These are phyloP conservation scores for Sarcomyxa edulis DNA, from an alignment of 768 basidiomycete species.

Conservation along the genomic window DNA sequence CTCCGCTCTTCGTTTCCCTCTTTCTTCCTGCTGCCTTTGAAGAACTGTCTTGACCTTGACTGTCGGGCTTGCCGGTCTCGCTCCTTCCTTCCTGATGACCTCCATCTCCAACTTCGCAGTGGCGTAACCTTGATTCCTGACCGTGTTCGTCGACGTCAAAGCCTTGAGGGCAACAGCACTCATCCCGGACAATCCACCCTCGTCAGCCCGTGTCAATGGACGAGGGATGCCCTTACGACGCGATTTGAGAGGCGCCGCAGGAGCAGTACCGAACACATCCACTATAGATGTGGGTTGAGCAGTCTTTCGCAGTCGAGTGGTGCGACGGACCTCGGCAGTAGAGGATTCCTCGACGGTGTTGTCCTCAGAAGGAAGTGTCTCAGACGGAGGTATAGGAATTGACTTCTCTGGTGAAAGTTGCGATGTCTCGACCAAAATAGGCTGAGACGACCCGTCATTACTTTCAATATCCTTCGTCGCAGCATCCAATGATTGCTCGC, in stretches of 20 bases:
- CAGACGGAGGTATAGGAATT: neutral
- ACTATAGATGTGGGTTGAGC: slow-evolving; percentile 23
- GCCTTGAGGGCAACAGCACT: slow-evolving; percentile 62
- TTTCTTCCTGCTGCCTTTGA: slow-evolving; percentile 66
- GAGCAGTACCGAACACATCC: slow-evolving; percentile 32
- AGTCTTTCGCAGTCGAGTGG: slow-evolving; percentile 44
- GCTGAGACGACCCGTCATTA: too few species aligned
- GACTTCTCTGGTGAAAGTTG: neutral
- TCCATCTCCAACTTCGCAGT: slow-evolving; percentile 61
- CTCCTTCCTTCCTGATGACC: slow-evolving; percentile 63
- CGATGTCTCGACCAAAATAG: neutral
- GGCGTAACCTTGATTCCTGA: slow-evolving; percentile 63
- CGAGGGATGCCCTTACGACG: slow-evolving; percentile 38
- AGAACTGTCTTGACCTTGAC: slow-evolving; percentile 64
- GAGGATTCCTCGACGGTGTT: neutral
- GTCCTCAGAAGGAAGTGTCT: slow-evolving; percentile 5
- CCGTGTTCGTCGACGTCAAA: slow-evolving; percentile 69
- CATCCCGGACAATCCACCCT: slow-evolving; percentile 56
- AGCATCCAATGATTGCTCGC: too few species aligned
- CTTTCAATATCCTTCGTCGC: too few species aligned
- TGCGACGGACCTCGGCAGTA: slow-evolving; percentile 34
- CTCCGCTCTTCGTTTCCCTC: slow-evolving; percentile 44
- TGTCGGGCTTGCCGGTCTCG: slow-evolving; percentile 73
- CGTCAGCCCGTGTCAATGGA: slow-evolving; percentile 24
- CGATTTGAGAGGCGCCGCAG: slow-evolving; percentile 22